Evolutionary conservation across 1,284 basidiomycete genomes (phyloP), one percentile per base, ranked within the genome.

Genomic region (Baeospora myosura): DNA sequence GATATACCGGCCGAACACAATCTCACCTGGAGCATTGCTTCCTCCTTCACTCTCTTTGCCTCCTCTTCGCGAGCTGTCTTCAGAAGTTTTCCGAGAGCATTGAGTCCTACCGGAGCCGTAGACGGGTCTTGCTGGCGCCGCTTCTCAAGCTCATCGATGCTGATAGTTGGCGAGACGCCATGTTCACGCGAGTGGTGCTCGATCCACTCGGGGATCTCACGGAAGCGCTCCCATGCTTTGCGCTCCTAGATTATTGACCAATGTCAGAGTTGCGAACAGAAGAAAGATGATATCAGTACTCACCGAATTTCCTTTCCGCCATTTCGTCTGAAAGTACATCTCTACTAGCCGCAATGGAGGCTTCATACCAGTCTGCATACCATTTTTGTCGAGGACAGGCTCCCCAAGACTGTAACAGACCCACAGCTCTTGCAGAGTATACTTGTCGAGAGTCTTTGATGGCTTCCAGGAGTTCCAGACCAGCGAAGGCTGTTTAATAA

Each of bases 181-280:
- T 32, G 47, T 3, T 3, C 12, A 2, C 38, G 35, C 11, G 44
- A 37, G 29, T 47, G 25, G 0, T 17, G 10, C 11, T 47, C 36
- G 22, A 59, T 53, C 31, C 41, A 56, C 25, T 57, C 54, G 0
- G 52, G 54, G 7, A 59, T 50, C 29, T 56, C 54, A n/a, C 48
- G 50, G 34, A 56, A 56, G 3, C 49, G 54, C 37, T 55, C 35
- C 53, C 54, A 58, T 0, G 35, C 20, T 32, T 57, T 59, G 4
- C n/a, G 33, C 7, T 43, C 30, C 6, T 42, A 38, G 39, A 47
- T 30, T 8, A 5, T 4, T 12, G 26, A 29, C 28, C 28, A 12
- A 30, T 30, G 4, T 33, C 11, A 37, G n/a, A 24, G 6, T 29
- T 17, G n/a, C 8, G 10, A 20, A 30, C 5, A 18, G 34, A 22